Conservation (phyloP, 2,329 filamentous ascomycete genomes). For the Claviceps sp. region DNA sequence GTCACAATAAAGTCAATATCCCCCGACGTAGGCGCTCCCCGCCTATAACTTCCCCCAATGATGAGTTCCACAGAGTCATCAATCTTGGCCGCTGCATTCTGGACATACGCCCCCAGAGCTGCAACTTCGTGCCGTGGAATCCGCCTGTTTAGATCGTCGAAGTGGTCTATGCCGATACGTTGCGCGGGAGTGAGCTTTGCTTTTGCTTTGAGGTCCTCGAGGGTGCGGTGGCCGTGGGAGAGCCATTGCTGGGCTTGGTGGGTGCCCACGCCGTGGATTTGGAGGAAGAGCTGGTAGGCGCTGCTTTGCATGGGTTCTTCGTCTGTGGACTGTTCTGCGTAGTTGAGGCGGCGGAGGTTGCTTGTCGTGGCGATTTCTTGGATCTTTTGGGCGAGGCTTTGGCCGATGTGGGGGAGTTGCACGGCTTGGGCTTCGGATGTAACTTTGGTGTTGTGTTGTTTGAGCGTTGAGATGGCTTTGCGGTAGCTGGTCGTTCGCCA, state of each 20-base stretch:
- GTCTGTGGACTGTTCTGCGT: conserved; percentile 33
- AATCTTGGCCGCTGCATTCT: conserved; percentile 39
- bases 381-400: conserved; percentile 67
- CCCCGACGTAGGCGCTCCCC: conserved; percentile 59
- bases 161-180: conserved; percentile 62
- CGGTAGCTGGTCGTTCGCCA: conserved; percentile 69
- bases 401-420: conserved; percentile 54
- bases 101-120: conserved; percentile 53
- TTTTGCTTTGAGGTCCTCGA: conserved; percentile 53
- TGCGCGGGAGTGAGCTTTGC: conserved; percentile 58
- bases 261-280: conserved; percentile 67
- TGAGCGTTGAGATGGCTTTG: conserved; percentile 60
- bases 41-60: conserved; percentile 72
- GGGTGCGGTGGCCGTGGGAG: conserved; percentile 56
- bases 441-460: conserved; percentile 50
- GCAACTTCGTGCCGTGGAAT: conserved; percentile 70
- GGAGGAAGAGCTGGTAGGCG: conserved; percentile 55
- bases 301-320: conserved; percentile 46
- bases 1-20: conserved; percentile 84
- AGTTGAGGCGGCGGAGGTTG: conserved; percentile 57
- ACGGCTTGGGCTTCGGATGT: conserved; percentile 56
- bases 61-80: conserved; percentile 56
- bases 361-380: conserved; percentile 76
- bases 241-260: conserved; percentile 64
- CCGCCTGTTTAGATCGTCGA: conserved; percentile 62